Percentiles rank a stretch among this genome's conserved stretches.
Conservation (phyloP, 106 monocot genomes). For the Posidonia australis region DNA sequence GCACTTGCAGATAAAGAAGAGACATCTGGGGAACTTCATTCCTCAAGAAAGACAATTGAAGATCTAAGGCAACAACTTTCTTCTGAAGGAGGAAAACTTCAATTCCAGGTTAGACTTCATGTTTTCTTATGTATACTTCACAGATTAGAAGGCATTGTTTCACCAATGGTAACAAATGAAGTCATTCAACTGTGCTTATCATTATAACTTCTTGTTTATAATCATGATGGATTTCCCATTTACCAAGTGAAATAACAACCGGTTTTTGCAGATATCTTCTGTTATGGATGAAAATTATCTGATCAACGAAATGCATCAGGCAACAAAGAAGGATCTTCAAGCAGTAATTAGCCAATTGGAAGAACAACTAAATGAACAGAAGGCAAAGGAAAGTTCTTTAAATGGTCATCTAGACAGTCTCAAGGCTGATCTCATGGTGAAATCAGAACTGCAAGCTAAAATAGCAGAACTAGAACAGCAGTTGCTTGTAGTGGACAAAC, state of each 20-base stretch:
- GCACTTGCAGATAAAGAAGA: conserved; percentile 46
- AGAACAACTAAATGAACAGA: conserved; percentile 34
- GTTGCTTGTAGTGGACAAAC: conserved; percentile 21
- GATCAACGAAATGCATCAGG: conserved; percentile 37
- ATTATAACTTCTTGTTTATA: too few relatives aligned
- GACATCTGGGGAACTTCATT: conserved; percentile 27
- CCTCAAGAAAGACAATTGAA: conserved; percentile 29
- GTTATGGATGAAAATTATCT: conserved; percentile 44
- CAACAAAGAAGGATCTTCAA: conserved; percentile 50
- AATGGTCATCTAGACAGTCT: conserved; percentile 30
- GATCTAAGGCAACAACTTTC: conserved; percentile 34
- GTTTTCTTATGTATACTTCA: neutral
- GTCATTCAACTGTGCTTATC: too few relatives aligned
- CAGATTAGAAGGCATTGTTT: too few relatives aligned
- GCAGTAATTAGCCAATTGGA: conserved; percentile 32
- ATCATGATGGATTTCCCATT: too few relatives aligned
- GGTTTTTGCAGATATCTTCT: conserved; percentile 45
- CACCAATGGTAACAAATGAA: too few relatives aligned
- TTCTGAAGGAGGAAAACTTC: conserved; percentile 39
- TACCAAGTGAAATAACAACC: too few relatives aligned
- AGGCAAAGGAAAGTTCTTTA: conserved; percentile 33
- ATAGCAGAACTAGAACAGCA: conserved; percentile 42
- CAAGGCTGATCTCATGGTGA: conserved; percentile 30
- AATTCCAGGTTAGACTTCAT: conserved; percentile 46
- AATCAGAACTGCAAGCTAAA: conserved; percentile 26